These are phyloP conservation scores for Thielaviopsis ethacetica DNA, from an alignment of 2,329 filamentous ascomycete species.

Conservation along the genomic window DNA sequence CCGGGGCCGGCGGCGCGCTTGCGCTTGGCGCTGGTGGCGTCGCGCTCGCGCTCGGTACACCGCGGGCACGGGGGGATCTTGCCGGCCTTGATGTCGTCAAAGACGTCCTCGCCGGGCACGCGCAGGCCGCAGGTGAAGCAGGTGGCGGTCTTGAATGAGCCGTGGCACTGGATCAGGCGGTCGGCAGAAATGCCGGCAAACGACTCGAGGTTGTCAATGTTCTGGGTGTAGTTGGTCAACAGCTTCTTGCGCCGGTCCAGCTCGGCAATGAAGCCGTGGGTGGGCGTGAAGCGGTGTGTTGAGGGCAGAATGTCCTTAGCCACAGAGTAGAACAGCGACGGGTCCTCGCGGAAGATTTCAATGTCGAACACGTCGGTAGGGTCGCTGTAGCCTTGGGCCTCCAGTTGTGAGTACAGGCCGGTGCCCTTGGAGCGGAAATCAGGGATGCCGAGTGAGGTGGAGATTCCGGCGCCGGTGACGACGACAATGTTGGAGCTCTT, in stretches of 20 bases:
- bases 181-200: conserved; percentile 66
- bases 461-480: conserved; percentile 89
- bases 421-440: conserved; percentile 92
- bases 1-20: conserved; percentile 24
- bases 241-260: conserved; percentile 79
- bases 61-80: conserved; percentile 60
- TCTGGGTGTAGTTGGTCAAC: conserved; percentile 94
- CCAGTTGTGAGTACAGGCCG: conserved; percentile 76
- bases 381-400: conserved; percentile 59
- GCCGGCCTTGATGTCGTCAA: conserved; percentile 60
- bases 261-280: conserved; percentile 82
- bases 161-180: conserved; percentile 89
- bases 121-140: conserved; percentile 69
- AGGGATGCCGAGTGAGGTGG: conserved; percentile 88
- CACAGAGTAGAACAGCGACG: conserved; percentile 76
- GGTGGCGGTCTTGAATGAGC: conserved; percentile 82
- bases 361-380: conserved; percentile 96
- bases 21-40: conserved; percentile 19
- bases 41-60: conserved; percentile 33
- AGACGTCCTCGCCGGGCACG: conserved; percentile 61
- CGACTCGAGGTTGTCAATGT: conserved; percentile 91
- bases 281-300: conserved; percentile 69
- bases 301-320: conserved; percentile 80
- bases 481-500: conserved; percentile 74
- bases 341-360: conserved; percentile 68